These are phyloP conservation scores for Medicago ruthenica DNA, from an alignment of 306 rosid species.

Conservation along the genomic window DNA sequence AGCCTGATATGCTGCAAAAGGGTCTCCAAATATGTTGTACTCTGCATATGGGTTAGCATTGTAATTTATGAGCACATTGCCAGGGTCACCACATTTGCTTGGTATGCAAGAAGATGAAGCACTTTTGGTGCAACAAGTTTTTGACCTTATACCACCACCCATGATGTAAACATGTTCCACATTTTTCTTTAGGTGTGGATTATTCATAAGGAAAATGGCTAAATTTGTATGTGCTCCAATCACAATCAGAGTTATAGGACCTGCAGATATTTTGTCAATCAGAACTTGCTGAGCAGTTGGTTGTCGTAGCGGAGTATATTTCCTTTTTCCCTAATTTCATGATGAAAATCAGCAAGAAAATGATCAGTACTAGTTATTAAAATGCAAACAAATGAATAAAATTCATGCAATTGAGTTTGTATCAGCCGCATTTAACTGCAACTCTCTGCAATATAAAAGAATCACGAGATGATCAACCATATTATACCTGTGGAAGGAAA, in stretches of 20 bases:
- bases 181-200: conserved; percentile 80
- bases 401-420: neutral
- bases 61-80: conserved; percentile 72
- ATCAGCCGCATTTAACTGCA: no score
- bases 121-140: conserved; percentile 75
- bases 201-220: conserved; percentile 77
- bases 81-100: conserved; percentile 74
- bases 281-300: conserved; percentile 81
- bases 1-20: conserved; percentile 95
- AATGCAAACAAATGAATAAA: neutral
- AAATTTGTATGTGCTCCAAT: conserved; percentile 84
- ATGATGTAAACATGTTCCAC: conserved; percentile 78
- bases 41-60: conserved; percentile 86
- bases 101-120: conserved; percentile 60
- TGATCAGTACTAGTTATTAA: neutral
- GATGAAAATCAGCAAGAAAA: conserved; percentile 42
- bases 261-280: conserved; percentile 82
- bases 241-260: conserved; percentile 70
- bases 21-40: conserved; percentile 90
- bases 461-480: no score
- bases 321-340: conserved; percentile 77
- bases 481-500: conserved; percentile 85
- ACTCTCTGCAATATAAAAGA: no score
- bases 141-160: conserved; percentile 89
- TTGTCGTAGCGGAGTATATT: conserved; percentile 73